These are phyloP conservation scores for Penicillium pulvis DNA, from an alignment of 495 filamentous ascomycete species.

Conservation along the genomic window DNA sequence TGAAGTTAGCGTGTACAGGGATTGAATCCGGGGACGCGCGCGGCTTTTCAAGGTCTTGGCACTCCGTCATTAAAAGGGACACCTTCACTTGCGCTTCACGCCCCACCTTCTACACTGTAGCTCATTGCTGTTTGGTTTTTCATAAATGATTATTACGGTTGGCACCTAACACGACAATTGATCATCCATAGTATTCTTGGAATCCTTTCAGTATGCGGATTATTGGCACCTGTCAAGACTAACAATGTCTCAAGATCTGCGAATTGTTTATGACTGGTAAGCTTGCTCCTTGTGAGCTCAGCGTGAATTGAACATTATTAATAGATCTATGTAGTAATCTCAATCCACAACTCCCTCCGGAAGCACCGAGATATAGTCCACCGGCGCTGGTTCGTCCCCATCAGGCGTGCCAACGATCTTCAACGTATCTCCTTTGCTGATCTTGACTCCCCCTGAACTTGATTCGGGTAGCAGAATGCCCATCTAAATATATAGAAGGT, in stretches of 20 bases:
- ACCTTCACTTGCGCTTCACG: no score
- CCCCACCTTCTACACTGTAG: background rate
- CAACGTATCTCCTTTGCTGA: conserved; percentile 56
- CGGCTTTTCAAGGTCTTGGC: conserved; percentile 7
- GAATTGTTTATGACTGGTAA: background rate
- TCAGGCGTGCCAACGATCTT: conserved; percentile 61
- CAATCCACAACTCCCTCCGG: conserved; percentile 62
- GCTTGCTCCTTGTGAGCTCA: background rate
- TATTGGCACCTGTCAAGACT: background rate
- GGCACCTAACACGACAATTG: background rate
- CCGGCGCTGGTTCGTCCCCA: conserved; percentile 61
- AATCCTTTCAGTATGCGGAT: background rate
- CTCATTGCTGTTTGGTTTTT: no score
- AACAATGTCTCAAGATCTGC: no score
- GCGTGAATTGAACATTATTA: no score
- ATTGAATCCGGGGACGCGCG: conserved; percentile 34
- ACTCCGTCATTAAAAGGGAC: background rate
- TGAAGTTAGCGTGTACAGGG: conserved; percentile 7
- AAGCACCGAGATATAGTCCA: conserved; percentile 68
- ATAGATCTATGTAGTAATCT: background rate
- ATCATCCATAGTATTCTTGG: background rate
- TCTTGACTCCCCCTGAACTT: conserved; percentile 54
- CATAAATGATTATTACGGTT: no score
- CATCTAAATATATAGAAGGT: conserved; percentile 58
- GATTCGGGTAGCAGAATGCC: conserved; percentile 62